Conservation (phyloP, 805 yeast genomes). For the Maudiozyma saulgeensis region DNA sequence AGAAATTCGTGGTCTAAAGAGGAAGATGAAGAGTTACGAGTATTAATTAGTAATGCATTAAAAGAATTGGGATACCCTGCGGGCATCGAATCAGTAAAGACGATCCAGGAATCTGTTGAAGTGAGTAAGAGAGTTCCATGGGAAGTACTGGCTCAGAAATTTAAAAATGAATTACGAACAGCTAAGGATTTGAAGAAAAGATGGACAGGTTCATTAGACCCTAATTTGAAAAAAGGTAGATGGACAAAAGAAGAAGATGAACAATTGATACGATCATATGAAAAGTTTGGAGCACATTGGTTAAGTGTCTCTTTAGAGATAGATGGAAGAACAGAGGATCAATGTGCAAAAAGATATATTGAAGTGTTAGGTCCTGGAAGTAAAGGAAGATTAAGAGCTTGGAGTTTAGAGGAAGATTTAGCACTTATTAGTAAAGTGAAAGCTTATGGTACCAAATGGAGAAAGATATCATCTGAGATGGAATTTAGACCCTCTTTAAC, state of each 20-base stretch:
- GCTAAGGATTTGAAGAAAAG: conserved; percentile 79
- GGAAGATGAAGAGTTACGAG: conserved; percentile 53
- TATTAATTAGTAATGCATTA: conserved; percentile 33
- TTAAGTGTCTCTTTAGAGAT: conserved; percentile 68
- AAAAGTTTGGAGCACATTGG: conserved; percentile 74
- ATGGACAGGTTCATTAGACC: conserved; percentile 82
- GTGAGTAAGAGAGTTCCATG: conserved; percentile 40
- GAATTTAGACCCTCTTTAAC: conserved; percentile 78
- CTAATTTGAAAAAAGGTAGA: conserved; percentile 68
- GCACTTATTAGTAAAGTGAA: conserved; percentile 58
- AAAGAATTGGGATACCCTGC: conserved; percentile 27
- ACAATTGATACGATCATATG: conserved; percentile 50
- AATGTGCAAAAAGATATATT: conserved; percentile 83
- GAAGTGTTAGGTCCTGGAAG: conserved; percentile 82
- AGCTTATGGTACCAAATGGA: conserved; percentile 79
- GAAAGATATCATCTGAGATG: conserved; percentile 62
- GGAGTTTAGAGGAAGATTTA: conserved; percentile 74
- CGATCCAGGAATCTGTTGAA: conserved; percentile 21
- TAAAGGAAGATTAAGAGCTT: conserved; percentile 64
- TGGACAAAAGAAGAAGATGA: conserved; percentile 83
- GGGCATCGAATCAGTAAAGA: conserved; percentile 27
- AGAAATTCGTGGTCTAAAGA: conserved; percentile 67
- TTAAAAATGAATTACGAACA: conserved; percentile 44
- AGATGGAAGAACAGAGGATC: conserved; percentile 85
- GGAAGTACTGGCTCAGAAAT: conserved; percentile 46